phyloP scores from a whole-genome alignment of 129 eudicot species.

The Erigeron canadensis region DNA sequence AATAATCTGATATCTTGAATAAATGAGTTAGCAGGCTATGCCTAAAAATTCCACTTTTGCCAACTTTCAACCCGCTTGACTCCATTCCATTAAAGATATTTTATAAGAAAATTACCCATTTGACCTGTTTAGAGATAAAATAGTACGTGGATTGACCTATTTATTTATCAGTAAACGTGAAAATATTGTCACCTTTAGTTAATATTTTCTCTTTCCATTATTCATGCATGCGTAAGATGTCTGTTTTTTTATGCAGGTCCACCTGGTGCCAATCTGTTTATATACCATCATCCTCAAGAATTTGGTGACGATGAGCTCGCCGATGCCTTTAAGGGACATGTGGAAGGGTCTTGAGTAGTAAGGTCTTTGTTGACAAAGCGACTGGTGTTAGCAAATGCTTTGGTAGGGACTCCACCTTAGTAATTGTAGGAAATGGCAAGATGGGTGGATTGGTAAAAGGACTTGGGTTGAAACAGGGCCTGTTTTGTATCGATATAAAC shows the following conservation, averaged over 20 bases:
- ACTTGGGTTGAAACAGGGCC: background rate
- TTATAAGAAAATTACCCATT: background rate
- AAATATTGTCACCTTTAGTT: background rate
- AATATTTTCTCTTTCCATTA: background rate
- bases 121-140: background rate
- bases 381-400: constrained; percentile 94
- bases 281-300: constrained; percentile 97
- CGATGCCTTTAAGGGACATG: constrained; percentile 61
- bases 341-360: constrained; percentile 88
- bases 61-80: background rate
- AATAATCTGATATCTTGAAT: background rate
- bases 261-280: constrained; percentile 88
- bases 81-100: background rate
- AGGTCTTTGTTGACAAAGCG: constrained; percentile 85
- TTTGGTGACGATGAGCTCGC: constrained; percentile 93
- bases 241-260: constrained; percentile 57
- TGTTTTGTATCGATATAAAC: background rate
- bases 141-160: background rate
- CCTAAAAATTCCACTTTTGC: background rate
- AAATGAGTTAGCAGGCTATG: background rate
- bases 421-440: background rate
- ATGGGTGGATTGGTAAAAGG: background rate
- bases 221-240: constrained; percentile 7
- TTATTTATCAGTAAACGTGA: background rate
- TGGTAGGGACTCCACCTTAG: constrained; percentile 42